Conservation (phyloP, 768 basidiomycete genomes). For the Dentipellis sp. region DNA sequence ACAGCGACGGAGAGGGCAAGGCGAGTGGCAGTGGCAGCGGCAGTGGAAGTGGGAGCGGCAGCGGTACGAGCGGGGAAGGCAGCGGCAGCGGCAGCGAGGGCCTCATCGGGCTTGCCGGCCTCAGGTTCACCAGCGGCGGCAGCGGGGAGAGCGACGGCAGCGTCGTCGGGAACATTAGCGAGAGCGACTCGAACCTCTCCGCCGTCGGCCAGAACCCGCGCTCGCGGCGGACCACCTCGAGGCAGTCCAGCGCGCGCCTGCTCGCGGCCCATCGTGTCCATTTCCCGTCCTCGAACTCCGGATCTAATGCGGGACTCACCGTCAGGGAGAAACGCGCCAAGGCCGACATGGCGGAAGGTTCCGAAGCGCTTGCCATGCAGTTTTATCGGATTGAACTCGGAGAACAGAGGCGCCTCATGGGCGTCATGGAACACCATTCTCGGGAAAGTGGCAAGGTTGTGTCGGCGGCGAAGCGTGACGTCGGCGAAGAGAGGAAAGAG, state of each 20-base stretch:
- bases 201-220: not conserved
- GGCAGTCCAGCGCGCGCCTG: not conserved
- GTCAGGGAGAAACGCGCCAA: conserved; percentile 14
- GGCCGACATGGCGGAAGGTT: conserved; percentile 48
- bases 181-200: not conserved
- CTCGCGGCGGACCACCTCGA: not conserved
- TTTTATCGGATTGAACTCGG: conserved; percentile 90
- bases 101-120: not conserved
- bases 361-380: conserved; percentile 81
- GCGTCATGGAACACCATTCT: conserved; percentile 87
- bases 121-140: not conserved
- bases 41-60: conserved; percentile 10
- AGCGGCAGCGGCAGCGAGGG: conserved; percentile 13
- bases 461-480: conserved; percentile 1
- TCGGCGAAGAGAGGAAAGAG: not conserved
- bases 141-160: conserved; percentile 10
- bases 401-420: conserved; percentile 82
- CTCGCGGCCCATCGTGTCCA: not conserved
- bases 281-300: not conserved
- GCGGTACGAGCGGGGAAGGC: conserved; percentile 6
- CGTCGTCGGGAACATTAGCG: not conserved
- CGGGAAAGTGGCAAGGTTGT: conserved; percentile 37
- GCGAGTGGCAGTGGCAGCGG: conserved; percentile 7
- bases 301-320: not conserved
- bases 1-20: conserved; percentile 6